Conservation (phyloP, 352 stramenopile species). For the Bremia lactucae region DNA sequence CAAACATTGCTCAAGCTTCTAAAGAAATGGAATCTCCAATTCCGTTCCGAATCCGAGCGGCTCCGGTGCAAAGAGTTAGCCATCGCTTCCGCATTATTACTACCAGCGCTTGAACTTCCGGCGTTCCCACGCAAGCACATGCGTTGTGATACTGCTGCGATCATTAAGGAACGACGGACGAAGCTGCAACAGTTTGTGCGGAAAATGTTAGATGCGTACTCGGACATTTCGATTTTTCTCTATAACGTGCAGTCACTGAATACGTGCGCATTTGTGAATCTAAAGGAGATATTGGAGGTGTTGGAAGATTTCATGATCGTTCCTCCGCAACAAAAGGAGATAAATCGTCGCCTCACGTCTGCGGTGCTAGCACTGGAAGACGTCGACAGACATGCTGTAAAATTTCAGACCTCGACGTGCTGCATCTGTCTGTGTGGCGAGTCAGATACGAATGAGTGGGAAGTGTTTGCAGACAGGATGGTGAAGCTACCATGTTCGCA, state of each 20-base stretch:
- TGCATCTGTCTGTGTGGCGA: conserved; percentile 46
- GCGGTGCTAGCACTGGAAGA: conserved; percentile 46
- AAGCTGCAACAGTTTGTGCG: conserved; percentile 46
- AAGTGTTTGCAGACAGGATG: conserved; percentile 20
- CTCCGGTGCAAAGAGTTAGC: conserved; percentile 33
- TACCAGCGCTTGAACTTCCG: conserved; percentile 28
- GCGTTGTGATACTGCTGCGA: conserved; percentile 38
- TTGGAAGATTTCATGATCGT: conserved; percentile 46
- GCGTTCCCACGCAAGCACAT: conserved; percentile 53
- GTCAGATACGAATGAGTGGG: conserved; percentile 21
- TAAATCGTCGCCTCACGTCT: conserved; percentile 33
- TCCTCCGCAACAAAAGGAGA: conserved; percentile 37
- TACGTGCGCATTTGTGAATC: conserved; percentile 6
- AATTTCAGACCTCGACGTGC: conserved; percentile 24
- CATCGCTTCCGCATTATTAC: conserved; percentile 28
- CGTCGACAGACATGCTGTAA: conserved; percentile 15
- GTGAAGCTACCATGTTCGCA: conserved; percentile 54
- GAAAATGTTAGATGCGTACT: conserved; percentile 44
- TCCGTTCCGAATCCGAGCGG: conserved; percentile 14
- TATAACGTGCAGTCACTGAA: conserved; percentile 19
- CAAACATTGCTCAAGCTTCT: conserved; percentile 34
- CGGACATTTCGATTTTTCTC: conserved; percentile 49
- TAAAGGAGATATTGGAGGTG: conserved; percentile 24
- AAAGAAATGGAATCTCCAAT: conserved; percentile 31
- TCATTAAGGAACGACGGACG: conserved; percentile 35